Base-by-base conservation (phyloP, 768 basidiomycete species). In the Tulasnella sp. region DNA sequence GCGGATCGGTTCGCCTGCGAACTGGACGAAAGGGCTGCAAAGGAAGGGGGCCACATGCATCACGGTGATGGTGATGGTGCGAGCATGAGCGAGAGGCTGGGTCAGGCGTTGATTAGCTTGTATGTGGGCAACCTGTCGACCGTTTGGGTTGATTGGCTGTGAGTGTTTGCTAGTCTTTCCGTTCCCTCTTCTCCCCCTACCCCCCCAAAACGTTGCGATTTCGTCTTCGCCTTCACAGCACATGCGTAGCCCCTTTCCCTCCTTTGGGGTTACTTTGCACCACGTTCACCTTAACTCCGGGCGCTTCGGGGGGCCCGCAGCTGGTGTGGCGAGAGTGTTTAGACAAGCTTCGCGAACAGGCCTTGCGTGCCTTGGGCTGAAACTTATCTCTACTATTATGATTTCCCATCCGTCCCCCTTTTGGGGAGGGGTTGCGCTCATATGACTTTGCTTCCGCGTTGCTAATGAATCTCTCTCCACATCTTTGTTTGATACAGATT, bases 141-240 rank as follows among this genome's bases (percentile, higher is more conserved):
- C 0, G 94, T 98, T 73, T 96, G 96, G 92, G 95, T 96, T 20
- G 96, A 98, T 85, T 95, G 94, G 94, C 86, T 96, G 92, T 96
- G 83, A 84, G 93, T 76, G 60, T 81, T n/a, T n/a, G n/a, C n/a
- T n/a, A n/a, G n/a, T n/a, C n/a, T n/a, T n/a, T n/a, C n/a, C n/a
- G n/a, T n/a, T 76, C 37, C 28, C 75, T 80, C 42, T 80, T 34
- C 50, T 11, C 14, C 2, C 50, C 31, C n/a, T n/a, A n/a, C n/a
- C n/a, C 9, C 7, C 60, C 37, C 37, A 46, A 58, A 40, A 5
- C 48, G 2, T 40, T 20, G 34, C 20, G 1, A 16, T 16, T 46
- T 80, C 6, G 31, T 64, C 40, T 80, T 80, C 6, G 31, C 40
- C 40, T 80, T 28, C 20, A 41, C 72, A 16, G 18, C 50, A 22